Evolutionary conservation across 352 stramenopile species (phyloP), one percentile per base, ranked within the genome.

Genomic region (Globisporangium ultimum): DNA sequence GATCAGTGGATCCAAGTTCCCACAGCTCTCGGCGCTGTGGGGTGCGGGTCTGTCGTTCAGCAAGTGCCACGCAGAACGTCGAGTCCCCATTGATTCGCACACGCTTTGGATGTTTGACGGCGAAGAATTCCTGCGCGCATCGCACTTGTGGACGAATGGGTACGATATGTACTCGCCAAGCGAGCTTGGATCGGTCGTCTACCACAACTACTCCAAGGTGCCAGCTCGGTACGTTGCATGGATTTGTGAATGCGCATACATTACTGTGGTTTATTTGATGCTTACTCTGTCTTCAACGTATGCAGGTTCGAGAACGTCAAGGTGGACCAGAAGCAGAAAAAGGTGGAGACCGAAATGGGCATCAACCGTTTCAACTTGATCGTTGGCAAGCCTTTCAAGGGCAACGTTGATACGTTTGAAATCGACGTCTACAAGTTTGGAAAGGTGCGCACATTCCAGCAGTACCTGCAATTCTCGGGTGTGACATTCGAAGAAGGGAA

Each of bases 21-120:
- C 85, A 15, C 83, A 92, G 64, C 53, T 95, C 22, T 70, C 69
- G 34, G 80, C 82, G 34, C 65, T 94, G 9, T 94, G 84, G 84
- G 82, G 84, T 21, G 84, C 80, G 21, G 84, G 84, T 17, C 63
- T 94, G 8, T 91, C 78, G n/a, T 93, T 91, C 53, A 83, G 74
- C 71, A 93, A 93, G 67, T 93, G 84, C 58, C 84, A 93, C 58
- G 83, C 84, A 11, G 84, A 94, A 68, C 77, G 71, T 18, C 80
- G 80, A 14, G 82, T 88, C 52, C 75, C 61, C 2, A 74, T 94
- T 40, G 84, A 94, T 51, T 84, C 82, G 49, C 84, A 94, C 57
- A 92, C 80, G 53, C 69, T 91, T 28, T 89, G 79, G 79, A 84
- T 89, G 73, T 89, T 88, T 48, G 79, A 89, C 42, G 79, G 79